phyloP scores from a whole-genome alignment of 495 filamentous ascomycete genomes.

The Lepidopterella palustris region DNA sequence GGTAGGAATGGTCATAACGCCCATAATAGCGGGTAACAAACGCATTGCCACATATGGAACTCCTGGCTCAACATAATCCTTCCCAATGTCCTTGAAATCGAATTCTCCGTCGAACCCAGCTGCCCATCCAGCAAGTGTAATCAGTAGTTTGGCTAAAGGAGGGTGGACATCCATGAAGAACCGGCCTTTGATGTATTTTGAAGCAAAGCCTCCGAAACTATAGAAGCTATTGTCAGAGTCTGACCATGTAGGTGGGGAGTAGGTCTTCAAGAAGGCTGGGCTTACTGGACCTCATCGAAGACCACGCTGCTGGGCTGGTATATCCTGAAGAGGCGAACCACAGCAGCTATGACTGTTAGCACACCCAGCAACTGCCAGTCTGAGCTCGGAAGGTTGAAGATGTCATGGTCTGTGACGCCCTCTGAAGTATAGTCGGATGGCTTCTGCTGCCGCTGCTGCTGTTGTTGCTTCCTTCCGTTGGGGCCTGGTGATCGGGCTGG shows the following conservation, averaged over 20 bases:
- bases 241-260: too few relatives aligned
- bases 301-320: slow-evolving; percentile 95
- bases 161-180: slow-evolving; percentile 99
- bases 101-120: slow-evolving; percentile 94
- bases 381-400: slow-evolving; percentile 58
- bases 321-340: slow-evolving; percentile 88
- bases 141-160: slow-evolving; percentile 90
- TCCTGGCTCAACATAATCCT: slow-evolving; percentile 89
- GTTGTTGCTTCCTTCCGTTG: slow-evolving; percentile 19
- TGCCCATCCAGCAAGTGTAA: slow-evolving; percentile 90
- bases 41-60: slow-evolving; percentile 99
- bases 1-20: slow-evolving; percentile 76
- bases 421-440: slow-evolving; percentile 56
- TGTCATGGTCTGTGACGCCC: slow-evolving; percentile 59
- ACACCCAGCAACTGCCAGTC: slow-evolving; percentile 71
- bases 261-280: slow-evolving; percentile 18
- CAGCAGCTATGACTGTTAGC: slow-evolving; percentile 67
- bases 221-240: slow-evolving; percentile 1
- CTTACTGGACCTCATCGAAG: slow-evolving; percentile 98
- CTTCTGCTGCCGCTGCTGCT: slow-evolving; percentile 27
- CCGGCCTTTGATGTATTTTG: slow-evolving; percentile 95
- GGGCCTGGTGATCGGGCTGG: slow-evolving; percentile 24
- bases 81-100: slow-evolving; percentile 99
- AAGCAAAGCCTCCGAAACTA: slow-evolving; percentile 91
- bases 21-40: slow-evolving; percentile 80